These are phyloP conservation scores for Pythium brachiatum DNA, from an alignment of 352 stramenopile species.

Conservation along the genomic window DNA sequence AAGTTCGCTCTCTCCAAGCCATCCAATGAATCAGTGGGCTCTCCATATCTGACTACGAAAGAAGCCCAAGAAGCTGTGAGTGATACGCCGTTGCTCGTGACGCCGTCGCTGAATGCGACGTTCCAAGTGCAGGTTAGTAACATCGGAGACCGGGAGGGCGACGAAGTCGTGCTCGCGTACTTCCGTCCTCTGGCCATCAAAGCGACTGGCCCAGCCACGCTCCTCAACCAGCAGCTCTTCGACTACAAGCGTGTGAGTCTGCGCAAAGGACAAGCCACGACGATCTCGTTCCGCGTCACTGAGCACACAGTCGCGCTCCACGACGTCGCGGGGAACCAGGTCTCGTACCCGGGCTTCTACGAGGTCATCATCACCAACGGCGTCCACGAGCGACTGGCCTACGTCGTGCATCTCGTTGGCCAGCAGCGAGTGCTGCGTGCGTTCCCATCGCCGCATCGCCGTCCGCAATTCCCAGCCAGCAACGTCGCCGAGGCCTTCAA, in stretches of 20 bases:
- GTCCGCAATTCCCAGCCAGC: too few relatives aligned
- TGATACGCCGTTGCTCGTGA: slow-evolving; percentile 29
- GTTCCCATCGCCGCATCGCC: slow-evolving; percentile 25
- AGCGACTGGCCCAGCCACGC: slow-evolving; percentile 48
- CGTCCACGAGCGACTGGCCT: slow-evolving; percentile 61
- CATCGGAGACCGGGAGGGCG: slow-evolving; percentile 43
- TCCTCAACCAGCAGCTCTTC: slow-evolving; percentile 80
- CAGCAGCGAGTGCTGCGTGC: slow-evolving; percentile 40
- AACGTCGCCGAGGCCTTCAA: background rate
- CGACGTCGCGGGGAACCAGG: slow-evolving; percentile 52
- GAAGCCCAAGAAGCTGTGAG: background rate
- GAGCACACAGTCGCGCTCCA: slow-evolving; percentile 53
- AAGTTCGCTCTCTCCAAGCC: slow-evolving; percentile 51
- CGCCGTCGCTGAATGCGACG: slow-evolving; percentile 34
- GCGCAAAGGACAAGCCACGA: slow-evolving; percentile 28
- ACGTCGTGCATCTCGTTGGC: slow-evolving; percentile 52
- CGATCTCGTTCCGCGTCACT: slow-evolving; percentile 44
- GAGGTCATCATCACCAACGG: slow-evolving; percentile 76
- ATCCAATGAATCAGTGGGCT: slow-evolving; percentile 5
- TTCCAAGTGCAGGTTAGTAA: slow-evolving; percentile 59
- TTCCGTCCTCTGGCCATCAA: slow-evolving; percentile 65
- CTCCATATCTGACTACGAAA: slow-evolving; percentile 3
- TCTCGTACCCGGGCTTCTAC: slow-evolving; percentile 64
- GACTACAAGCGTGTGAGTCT: slow-evolving; percentile 62
- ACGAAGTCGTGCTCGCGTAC: slow-evolving; percentile 80